These are phyloP conservation scores for Trichophyton rubrum DNA, from an alignment of 2,329 filamentous ascomycete genomes.

Conservation along the genomic window DNA sequence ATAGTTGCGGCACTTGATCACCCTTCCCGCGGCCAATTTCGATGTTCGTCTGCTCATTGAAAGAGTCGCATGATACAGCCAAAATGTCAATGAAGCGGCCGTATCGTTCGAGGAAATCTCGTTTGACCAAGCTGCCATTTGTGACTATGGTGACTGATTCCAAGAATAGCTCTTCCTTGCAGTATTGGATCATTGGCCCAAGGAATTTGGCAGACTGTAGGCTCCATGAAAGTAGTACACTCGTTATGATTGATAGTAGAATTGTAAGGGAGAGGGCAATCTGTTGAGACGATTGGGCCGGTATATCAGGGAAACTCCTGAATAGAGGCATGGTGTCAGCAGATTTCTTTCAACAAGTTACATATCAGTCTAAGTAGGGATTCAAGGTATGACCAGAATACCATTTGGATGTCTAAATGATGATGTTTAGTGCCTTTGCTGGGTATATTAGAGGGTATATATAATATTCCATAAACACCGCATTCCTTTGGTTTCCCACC, in stretches of 20 bases:
- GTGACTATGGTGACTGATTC: conserved; percentile 44
- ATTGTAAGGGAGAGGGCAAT: background rate
- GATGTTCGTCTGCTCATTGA: conserved; percentile 39
- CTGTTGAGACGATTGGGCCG: background rate
- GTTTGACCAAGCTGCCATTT: conserved; percentile 39
- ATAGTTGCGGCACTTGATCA: conserved; percentile 36
- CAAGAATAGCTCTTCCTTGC: conserved; percentile 38
- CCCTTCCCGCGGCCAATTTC: conserved; percentile 41
- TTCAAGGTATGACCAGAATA: background rate
- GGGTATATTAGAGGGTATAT: background rate
- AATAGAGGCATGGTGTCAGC: background rate
- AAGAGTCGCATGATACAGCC: conserved; percentile 45
- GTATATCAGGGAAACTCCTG: background rate
- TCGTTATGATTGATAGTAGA: background rate
- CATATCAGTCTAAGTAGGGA: background rate
- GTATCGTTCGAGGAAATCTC: conserved; percentile 33
- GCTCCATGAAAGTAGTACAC: background rate
- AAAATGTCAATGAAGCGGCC: conserved; percentile 41
- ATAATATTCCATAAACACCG: background rate
- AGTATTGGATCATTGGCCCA: conserved; percentile 34
- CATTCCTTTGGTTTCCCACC: background rate
- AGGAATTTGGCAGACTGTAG: conserved; percentile 22
- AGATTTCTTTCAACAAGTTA: background rate
- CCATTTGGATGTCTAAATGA: background rate
- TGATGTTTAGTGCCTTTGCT: background rate